Evolutionary conservation across 2,329 filamentous ascomycete species (phyloP).

Genomic region (Peltaster fructicola): DNA sequence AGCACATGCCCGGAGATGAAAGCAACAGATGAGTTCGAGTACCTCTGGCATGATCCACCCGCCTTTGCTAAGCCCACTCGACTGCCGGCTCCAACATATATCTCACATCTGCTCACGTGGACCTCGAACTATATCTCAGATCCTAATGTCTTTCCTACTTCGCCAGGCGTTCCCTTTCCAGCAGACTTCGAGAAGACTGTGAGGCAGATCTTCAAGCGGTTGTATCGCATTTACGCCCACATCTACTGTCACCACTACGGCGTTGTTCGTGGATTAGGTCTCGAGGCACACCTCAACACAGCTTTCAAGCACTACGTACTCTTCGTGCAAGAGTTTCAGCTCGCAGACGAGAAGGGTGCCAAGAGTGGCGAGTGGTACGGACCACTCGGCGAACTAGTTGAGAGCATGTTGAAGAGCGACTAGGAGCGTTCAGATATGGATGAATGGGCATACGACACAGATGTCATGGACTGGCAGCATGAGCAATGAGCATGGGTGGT

Average conservation of each 20-base stretch:
- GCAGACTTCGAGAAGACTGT: conserved; percentile 81
- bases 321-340: conserved; percentile 89
- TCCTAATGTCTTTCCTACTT: conserved; percentile 68
- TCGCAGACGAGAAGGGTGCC: conserved; percentile 56
- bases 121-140: conserved; percentile 92
- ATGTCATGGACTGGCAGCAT: too few relatives aligned
- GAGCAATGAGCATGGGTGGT: too few relatives aligned
- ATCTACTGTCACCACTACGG: conserved; percentile 98
- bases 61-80: conserved; percentile 93
- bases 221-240: conserved; percentile 95
- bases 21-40: conserved; percentile 99
- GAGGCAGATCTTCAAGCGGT: conserved; percentile 97
- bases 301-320: conserved; percentile 99
- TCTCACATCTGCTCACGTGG: conserved; percentile 95
- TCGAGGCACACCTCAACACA: conserved; percentile 95
- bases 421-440: too few relatives aligned
- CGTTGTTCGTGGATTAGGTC: conserved; percentile 80
- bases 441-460: too few relatives aligned
- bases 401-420: conserved; percentile 93
- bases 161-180: conserved; percentile 72
- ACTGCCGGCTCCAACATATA: conserved; percentile 93
- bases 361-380: conserved; percentile 71
- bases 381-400: conserved; percentile 82
- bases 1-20: conserved; percentile 98
- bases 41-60: conserved; percentile 94